phyloP scores from a whole-genome alignment of 139 green algal genomes.

The Limnomonas spitsbergensis region DNA sequence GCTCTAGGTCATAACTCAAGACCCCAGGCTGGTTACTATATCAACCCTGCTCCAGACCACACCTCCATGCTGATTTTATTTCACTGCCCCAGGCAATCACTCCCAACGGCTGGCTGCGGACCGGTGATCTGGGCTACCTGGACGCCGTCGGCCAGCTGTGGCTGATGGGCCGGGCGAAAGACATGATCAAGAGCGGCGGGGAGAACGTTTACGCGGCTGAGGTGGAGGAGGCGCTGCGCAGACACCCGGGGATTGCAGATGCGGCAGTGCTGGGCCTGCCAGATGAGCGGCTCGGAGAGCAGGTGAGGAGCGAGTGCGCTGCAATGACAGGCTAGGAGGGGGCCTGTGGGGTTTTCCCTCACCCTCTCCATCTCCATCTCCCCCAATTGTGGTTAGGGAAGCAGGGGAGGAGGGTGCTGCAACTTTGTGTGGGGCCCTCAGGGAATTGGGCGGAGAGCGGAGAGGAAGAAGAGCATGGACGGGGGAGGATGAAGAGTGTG shows the following conservation, averaged over 20 bases:
- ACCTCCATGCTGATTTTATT: no score
- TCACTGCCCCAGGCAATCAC: conserved; percentile 32
- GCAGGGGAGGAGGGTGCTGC: neutral
- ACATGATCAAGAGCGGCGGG: conserved; percentile 85
- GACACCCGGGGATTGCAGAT: conserved; percentile 54
- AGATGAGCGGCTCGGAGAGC: conserved; percentile 71
- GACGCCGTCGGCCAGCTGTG: conserved; percentile 57
- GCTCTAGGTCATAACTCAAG: no score
- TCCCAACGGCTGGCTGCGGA: conserved; percentile 70
- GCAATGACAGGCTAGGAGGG: neutral
- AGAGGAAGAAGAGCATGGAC: no score
- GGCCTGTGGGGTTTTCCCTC: neutral
- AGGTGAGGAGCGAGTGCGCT: conserved; percentile 35
- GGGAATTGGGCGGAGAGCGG: no score
- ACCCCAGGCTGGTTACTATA: no score
- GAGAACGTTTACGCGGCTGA: conserved; percentile 86
- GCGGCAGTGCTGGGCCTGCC: conserved; percentile 79
- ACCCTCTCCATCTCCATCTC: neutral
- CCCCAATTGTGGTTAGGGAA: neutral
- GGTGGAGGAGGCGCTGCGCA: conserved; percentile 55
- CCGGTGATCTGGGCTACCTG: conserved; percentile 71
- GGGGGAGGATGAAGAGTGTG: no score
- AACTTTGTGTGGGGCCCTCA: no score
- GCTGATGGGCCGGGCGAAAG: conserved; percentile 81
- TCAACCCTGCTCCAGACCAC: no score